Conservation (phyloP, 2,329 filamentous ascomycete genomes). For the Rutstroemia sydowiana region DNA sequence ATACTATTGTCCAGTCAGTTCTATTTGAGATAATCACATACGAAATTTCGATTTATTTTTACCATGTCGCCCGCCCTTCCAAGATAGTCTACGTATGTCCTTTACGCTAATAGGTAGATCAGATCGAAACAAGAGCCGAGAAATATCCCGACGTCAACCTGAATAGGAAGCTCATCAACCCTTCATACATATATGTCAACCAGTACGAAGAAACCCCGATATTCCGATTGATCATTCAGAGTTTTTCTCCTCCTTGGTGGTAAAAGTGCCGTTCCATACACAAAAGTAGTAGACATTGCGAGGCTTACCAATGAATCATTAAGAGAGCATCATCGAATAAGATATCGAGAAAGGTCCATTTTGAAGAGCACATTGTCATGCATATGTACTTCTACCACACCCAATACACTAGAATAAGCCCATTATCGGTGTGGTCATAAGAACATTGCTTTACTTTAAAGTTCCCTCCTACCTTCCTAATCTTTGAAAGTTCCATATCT, state of each 20-base stretch:
- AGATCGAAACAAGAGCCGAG: slow-evolving; percentile 1
- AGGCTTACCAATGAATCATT: not conserved
- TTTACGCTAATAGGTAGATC: not conserved
- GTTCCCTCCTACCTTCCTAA: slow-evolving; percentile 2
- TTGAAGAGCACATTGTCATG: not conserved
- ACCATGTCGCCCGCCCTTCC: too few species aligned
- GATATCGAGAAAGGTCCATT: not conserved
- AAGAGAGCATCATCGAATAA: slow-evolving; percentile 1
- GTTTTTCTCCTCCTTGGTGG: not conserved
- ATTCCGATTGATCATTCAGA: not conserved
- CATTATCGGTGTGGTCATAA: slow-evolving; percentile 2
- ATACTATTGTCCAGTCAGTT: too few species aligned
- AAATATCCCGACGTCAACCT: slow-evolving; percentile 5
- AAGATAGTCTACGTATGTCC: too few species aligned
- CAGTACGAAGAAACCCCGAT: not conserved
- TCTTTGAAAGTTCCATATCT: not conserved
- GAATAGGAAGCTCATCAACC: slow-evolving; percentile 10
- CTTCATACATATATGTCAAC: slow-evolving; percentile 1
- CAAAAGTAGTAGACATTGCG: not conserved
- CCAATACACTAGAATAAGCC: not conserved
- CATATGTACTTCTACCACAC: slow-evolving; percentile 1
- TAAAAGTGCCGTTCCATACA: not conserved
- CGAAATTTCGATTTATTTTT: too few species aligned
- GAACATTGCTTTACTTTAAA: slow-evolving; percentile 1
- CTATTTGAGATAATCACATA: too few species aligned